Conservation (phyloP, 495 filamentous ascomycete species). For the Lophiotrema nucula region DNA sequence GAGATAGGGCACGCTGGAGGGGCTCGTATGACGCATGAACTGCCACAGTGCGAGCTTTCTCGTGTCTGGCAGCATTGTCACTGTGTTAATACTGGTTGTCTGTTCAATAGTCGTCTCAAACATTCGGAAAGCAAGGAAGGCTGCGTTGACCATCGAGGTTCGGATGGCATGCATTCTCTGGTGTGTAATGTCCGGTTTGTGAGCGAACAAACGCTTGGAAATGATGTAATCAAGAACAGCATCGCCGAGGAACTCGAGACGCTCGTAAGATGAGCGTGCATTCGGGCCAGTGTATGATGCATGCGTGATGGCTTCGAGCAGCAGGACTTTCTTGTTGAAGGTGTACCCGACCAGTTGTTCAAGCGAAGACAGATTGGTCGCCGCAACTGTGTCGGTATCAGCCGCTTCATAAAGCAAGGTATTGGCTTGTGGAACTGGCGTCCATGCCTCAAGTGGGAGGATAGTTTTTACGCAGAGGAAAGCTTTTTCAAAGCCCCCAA, state of each 20-base stretch:
- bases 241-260: constrained; percentile 90
- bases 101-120: constrained; percentile 28
- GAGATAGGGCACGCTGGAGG: constrained; percentile 47
- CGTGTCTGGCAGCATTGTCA: constrained; percentile 31
- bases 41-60: constrained; percentile 57
- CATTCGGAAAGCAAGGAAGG: constrained; percentile 80
- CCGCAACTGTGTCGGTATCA: constrained; percentile 6
- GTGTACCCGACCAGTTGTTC: constrained; percentile 65
- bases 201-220: constrained; percentile 51
- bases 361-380: constrained; percentile 43
- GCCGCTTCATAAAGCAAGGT: constrained; percentile 9
- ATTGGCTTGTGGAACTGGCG: constrained; percentile 9
- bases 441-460: constrained; percentile 53
- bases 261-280: constrained; percentile 68
- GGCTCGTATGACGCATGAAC: constrained; percentile 62
- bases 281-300: constrained; percentile 55
- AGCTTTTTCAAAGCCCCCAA: constrained; percentile 66
- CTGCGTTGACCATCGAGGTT: constrained; percentile 75
- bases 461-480: constrained; percentile 60
- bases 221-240: constrained; percentile 80
- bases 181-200: constrained; percentile 52
- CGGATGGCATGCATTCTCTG: constrained; percentile 71
- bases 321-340: constrained; percentile 67
- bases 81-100: background rate
- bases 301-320: constrained; percentile 87